These are phyloP conservation scores for Echeveria elegans DNA, from an alignment of 164 flowering plant genomes.

Conservation along the genomic window DNA sequence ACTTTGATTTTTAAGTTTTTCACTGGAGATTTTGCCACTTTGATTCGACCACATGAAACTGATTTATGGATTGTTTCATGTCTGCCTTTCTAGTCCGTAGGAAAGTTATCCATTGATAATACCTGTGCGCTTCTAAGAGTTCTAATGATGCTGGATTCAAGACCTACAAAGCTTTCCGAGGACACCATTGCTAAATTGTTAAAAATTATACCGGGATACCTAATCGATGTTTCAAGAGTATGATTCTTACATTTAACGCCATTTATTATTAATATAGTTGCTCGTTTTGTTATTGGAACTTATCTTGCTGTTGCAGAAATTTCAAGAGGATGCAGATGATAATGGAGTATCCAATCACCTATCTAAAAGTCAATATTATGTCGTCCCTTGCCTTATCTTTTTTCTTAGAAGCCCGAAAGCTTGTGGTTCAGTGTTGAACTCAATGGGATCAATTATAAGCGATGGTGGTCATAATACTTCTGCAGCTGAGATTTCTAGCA, in stretches of 20 bases:
- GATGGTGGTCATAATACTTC: constrained; percentile 7
- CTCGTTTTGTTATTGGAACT: neutral
- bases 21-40: neutral
- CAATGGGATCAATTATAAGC: constrained; percentile 34
- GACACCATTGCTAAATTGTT: neutral
- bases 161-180: constrained; percentile 4
- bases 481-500: constrained; percentile 18
- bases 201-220: neutral
- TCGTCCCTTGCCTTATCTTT: constrained; percentile 15
- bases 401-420: constrained; percentile 41
- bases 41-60: neutral
- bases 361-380: neutral
- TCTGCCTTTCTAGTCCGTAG: neutral
- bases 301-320: neutral
- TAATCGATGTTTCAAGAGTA: neutral
- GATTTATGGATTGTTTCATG: neutral
- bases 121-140: constrained; percentile 4
- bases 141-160: neutral
- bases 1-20: neutral
- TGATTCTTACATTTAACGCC: neutral
- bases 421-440: constrained; percentile 30
- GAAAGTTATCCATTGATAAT: neutral
- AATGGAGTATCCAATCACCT: neutral
- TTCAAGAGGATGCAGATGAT: neutral
- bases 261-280: neutral